Evolutionary conservation across 495 filamentous ascomycete species (phyloP), one percentile per base, ranked within the genome.

Genomic region (Friedmanniomyces simplex): DNA sequence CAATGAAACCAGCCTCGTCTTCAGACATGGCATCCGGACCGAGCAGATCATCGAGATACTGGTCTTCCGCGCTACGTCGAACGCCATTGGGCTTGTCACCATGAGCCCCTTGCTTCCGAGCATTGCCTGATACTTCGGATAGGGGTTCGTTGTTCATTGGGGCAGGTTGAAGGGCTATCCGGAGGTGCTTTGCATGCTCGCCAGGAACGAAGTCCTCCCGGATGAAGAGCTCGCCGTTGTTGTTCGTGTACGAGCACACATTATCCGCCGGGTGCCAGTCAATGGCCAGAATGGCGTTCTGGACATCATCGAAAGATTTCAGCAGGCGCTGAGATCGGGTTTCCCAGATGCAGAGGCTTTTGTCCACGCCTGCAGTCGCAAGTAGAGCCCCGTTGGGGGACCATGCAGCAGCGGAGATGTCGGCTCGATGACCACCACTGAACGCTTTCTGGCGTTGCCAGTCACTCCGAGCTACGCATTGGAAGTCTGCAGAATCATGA

Each of bases 261-360:
- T 98, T 97, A 42, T 87, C 82, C 6, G 74, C 84, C 8, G 93
- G 91, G 67, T 98, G 94, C 93, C 93, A 98, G 41, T 82, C 77
- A 34, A 98, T 75, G 52, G 87, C 86, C 55, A 90, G 83, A 28
- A 97, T 84, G 57, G 87, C 88, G 54, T 81, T 76, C 61, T 66
- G 67, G 28, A 70, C 47, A 54, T 72, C 69, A 16, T 71, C 70
- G 48, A 65, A 72, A 59, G 66, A 76, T 42, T 79, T 78, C 32
- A 90, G 62, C 21, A 95, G 76, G 36, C 77, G 87, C 69, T 96
- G 91, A 1, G 88, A 87, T 63, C 86, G 89, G 7, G 85, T 82
- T 56, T 95, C 88, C 93, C 93, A 98, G 13, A 98, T 73, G 25
- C 93, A 60, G 24, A 97, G 76, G 64, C 84, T 87, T 43, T 85